Percentiles rank a stretch among this genome's conserved stretches.
Conservation (phyloP, 2,329 filamentous ascomycete species). For the Botrytis galanthina region DNA sequence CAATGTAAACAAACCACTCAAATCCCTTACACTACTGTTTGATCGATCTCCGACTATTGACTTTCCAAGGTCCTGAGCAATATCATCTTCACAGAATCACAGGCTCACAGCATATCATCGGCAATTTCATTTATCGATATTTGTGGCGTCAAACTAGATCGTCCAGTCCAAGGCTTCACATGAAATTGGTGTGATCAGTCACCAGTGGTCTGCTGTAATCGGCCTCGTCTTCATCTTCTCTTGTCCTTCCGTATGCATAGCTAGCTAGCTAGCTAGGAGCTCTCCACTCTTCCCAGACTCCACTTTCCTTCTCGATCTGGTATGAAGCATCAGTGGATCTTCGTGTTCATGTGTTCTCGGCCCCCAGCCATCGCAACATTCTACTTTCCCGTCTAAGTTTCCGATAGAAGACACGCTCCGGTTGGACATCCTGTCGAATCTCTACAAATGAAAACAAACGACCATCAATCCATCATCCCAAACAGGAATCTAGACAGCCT, state of each 20-base stretch:
- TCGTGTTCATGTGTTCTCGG: constrained; percentile 13
- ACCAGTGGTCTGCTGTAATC: background rate
- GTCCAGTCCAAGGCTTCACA: background rate
- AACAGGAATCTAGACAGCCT: background rate
- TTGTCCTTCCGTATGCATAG: background rate
- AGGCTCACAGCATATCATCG: background rate
- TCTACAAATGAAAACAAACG: background rate
- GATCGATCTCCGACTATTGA: background rate
- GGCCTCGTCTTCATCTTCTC: background rate
- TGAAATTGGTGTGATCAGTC: background rate
- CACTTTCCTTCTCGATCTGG: background rate
- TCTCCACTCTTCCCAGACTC: background rate
- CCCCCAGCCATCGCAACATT: constrained; percentile 9
- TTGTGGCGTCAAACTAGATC: background rate
- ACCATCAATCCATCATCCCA: background rate
- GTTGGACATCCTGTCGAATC: background rate
- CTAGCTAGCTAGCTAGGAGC: no score
- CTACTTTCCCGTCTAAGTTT: background rate
- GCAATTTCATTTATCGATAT: background rate
- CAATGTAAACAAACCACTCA: background rate
- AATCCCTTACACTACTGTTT: background rate
- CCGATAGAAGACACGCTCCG: background rate
- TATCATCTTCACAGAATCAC: background rate
- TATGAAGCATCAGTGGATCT: background rate
- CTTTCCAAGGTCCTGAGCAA: background rate